Evolutionary conservation across 2,329 filamentous ascomycete species (phyloP), one percentile per base, ranked within the genome.

Genomic region (Fusarium sp.): DNA sequence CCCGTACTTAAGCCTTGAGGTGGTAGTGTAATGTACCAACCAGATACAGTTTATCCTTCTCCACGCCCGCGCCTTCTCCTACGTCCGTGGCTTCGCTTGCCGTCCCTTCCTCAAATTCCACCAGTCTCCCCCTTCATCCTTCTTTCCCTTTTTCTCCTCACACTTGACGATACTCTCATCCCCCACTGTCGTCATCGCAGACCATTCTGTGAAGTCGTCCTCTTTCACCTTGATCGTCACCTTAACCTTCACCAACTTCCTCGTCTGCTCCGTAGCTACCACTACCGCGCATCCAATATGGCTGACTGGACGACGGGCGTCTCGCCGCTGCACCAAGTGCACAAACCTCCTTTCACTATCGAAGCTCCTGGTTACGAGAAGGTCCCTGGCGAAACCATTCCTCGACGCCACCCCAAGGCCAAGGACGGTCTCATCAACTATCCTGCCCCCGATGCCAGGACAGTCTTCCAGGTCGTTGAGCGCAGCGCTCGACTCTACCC

Each of bases 321-420:
- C 27, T 80, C 84, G 75, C 86, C 86, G 64, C 76, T 88, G 65
- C 80, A 83, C 73, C 86, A 87, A 79, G 82, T 86, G 74, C 89
- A 91, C 80, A 88, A 89, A 78, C 86, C 89, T 33, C 92, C 93
- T 15, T 95, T 90, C 82, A 90, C 90, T 57, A 82, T 94, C 74
- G 91, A 96, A 73, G 88, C 86, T 13, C 82, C 91, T 17, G 91
- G 89, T 73, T 87, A 83, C 68, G 80, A 89, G 75, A 88, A 90
- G 71, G 85, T 91, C 63, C 84, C 90, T 8, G 93, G 93, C 81
- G 93, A 97, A 83, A 95, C 94, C 48, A 89, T 93, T 69, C 93
- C 94, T 37, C 90, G 92, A 72, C 88, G 93, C 60, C 89, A 96
- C 77, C 84, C 87, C 55, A 83, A 84, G 60, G 88, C 90, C 66